Percentiles rank a stretch among this genome's conserved stretches.
Evolutionary conservation across 108 stramenopile species (phyloP).

Genomic region (Nannochloropsis salina): DNA sequence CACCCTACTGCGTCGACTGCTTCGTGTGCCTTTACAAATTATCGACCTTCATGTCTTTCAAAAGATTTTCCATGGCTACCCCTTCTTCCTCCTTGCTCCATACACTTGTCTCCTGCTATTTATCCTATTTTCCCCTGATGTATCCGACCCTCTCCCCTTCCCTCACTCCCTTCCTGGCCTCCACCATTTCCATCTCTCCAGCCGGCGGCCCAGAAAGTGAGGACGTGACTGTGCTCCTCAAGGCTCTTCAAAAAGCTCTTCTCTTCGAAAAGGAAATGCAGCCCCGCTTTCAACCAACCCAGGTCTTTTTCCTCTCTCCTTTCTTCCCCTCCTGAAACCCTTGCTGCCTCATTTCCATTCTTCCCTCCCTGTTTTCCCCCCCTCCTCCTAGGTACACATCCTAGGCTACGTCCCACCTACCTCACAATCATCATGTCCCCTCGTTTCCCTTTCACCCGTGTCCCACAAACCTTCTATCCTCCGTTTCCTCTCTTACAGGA

Average conservation of each 20-base stretch:
- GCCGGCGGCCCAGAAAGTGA: constrained; percentile 55
- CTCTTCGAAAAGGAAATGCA: constrained; percentile 92
- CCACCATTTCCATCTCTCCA: background rate
- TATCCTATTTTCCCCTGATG: background rate
- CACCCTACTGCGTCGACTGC: too few relatives aligned
- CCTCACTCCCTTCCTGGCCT: background rate
- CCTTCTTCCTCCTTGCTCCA: background rate
- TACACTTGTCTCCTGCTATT: background rate
- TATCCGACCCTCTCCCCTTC: background rate
- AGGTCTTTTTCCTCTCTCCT: background rate
- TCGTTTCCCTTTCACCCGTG: too few relatives aligned
- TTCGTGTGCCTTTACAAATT: too few relatives aligned
- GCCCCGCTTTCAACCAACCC: constrained; percentile 60
- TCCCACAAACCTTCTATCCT: background rate
- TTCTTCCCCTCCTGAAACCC: background rate
- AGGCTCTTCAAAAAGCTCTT: constrained; percentile 86
- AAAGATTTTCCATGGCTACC: background rate
- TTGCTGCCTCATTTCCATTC: background rate
- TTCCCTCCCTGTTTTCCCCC: background rate
- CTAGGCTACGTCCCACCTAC: too few relatives aligned
- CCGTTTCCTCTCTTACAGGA: background rate
- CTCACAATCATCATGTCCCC: too few relatives aligned
- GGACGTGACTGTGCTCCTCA: constrained; percentile 78
- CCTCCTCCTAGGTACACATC: background rate
- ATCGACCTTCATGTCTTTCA: too few relatives aligned